Percentiles rank a stretch among this genome's conserved stretches.
These are phyloP conservation scores for Pythium sp. DNA, from an alignment of 352 stramenopile genomes.

Conservation along the genomic window DNA sequence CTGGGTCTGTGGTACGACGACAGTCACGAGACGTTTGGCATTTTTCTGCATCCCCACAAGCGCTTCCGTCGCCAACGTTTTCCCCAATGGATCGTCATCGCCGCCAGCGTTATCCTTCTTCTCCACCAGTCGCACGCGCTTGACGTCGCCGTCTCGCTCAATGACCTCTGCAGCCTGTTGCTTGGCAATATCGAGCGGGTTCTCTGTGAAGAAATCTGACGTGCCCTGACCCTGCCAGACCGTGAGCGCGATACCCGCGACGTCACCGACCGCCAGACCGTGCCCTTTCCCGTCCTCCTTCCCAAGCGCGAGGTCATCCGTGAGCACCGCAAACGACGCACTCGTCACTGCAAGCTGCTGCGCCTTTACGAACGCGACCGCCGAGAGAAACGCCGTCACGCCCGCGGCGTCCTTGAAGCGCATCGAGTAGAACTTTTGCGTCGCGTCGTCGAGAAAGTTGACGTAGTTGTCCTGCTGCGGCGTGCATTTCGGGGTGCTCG, in stretches of 20 bases:
- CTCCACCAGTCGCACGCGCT: constrained; percentile 41
- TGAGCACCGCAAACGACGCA: constrained; percentile 12
- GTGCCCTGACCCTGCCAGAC: constrained; percentile 40
- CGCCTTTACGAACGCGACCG: constrained; percentile 50
- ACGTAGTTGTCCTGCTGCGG: constrained; percentile 76
- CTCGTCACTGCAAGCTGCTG: constrained; percentile 41
- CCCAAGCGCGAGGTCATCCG: constrained; percentile 50
- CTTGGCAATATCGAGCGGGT: constrained; percentile 49
- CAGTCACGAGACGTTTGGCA: constrained; percentile 47
- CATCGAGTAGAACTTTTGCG: constrained; percentile 69
- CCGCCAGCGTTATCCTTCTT: constrained; percentile 1
- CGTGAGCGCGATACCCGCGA: constrained; percentile 49
- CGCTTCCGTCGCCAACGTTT: constrained; percentile 40
- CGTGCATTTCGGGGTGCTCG: constrained; percentile 35
- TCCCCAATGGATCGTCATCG: constrained; percentile 27
- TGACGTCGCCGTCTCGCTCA: constrained; percentile 32
- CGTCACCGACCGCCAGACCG: constrained; percentile 39
- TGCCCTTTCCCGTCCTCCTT: constrained; percentile 33
- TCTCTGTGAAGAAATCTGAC: constrained; percentile 45
- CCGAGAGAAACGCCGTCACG: constrained; percentile 40
- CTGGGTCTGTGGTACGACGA: constrained; percentile 40
- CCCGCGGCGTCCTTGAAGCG: constrained; percentile 56
- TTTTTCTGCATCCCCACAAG: constrained; percentile 68
- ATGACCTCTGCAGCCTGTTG: constrained; percentile 24
- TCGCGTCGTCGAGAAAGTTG: constrained; percentile 51